Conservation (phyloP, 192 early-diverging fungal species). For the Geranomyces michiganensis region DNA sequence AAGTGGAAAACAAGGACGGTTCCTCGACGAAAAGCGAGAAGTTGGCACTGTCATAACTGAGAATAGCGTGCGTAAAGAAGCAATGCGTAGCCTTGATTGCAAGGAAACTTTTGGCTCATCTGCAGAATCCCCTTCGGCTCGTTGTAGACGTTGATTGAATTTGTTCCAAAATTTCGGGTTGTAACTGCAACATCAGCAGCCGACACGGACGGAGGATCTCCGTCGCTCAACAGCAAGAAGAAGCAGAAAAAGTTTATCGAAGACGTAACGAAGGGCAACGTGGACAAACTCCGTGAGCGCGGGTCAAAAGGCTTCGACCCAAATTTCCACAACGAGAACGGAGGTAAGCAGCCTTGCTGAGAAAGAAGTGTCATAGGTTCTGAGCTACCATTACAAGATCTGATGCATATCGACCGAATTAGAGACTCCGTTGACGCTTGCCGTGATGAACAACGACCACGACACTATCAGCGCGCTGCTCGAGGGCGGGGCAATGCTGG, state of each 20-base stretch:
- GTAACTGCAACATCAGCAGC: constrained; percentile 17
- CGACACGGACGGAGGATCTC: constrained; percentile 36
- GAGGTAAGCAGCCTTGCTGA: constrained; percentile 46
- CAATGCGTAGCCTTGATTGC: not conserved
- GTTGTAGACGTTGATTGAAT: constrained; percentile 49
- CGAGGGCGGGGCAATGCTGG: constrained; percentile 53
- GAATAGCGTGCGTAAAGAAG: constrained; percentile 38
- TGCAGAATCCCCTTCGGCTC: not conserved
- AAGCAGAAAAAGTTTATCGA: constrained; percentile 59
- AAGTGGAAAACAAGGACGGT: constrained; percentile 46
- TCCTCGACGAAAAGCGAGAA: constrained; percentile 51
- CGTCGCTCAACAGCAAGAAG: constrained; percentile 44
- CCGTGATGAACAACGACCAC: constrained; percentile 51
- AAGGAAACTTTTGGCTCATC: too few species aligned
- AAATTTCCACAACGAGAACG: constrained; percentile 52
- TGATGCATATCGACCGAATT: too few species aligned
- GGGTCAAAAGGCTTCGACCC: constrained; percentile 46
- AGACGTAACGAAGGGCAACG: constrained; percentile 49
- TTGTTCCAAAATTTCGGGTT: constrained; percentile 44
- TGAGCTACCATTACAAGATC: too few species aligned
- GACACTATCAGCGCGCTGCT: constrained; percentile 45
- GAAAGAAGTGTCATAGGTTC: too few species aligned
- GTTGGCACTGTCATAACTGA: constrained; percentile 42
- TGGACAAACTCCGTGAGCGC: constrained; percentile 51
- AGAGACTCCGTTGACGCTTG: constrained; percentile 53